phyloP scores from a whole-genome alignment of 2,329 filamentous ascomycete genomes.

The Cladosporium colombiae region DNA sequence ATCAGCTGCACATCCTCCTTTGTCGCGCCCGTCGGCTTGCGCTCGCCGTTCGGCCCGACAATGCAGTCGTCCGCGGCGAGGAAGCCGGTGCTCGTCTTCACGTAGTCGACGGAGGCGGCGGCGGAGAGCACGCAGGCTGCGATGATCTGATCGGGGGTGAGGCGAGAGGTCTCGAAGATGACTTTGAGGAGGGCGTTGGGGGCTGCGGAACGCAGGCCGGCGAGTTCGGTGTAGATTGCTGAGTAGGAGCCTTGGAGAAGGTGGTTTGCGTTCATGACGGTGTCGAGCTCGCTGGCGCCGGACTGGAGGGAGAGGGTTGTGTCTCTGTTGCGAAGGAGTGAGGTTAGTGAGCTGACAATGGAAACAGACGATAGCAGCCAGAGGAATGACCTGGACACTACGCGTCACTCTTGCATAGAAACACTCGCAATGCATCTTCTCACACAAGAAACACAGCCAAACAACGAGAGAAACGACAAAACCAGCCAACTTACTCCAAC shows the following conservation, averaged over 20 bases:
- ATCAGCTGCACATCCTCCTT: constrained; percentile 57
- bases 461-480: neutral
- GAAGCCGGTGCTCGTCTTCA: constrained; percentile 64
- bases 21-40: constrained; percentile 45
- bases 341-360: neutral
- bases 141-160: constrained; percentile 52
- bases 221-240: constrained; percentile 55
- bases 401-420: neutral
- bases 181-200: constrained; percentile 52
- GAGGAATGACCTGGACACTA: neutral
- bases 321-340: constrained; percentile 40
- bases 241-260: constrained; percentile 46
- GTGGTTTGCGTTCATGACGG: constrained; percentile 58
- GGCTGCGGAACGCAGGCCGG: constrained; percentile 52
- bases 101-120: constrained; percentile 57
- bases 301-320: constrained; percentile 50
- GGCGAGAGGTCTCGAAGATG: constrained; percentile 60
- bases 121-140: constrained; percentile 55
- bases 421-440: neutral
- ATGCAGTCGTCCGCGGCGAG: constrained; percentile 37
- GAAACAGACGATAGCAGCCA: neutral
- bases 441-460: neutral
- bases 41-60: neutral
- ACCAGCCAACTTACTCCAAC: constrained; percentile 35
- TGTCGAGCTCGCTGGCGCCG: constrained; percentile 59